Evolutionary conservation across 345 rosid species (phyloP).

Genomic region (Eucalyptus sp.): DNA sequence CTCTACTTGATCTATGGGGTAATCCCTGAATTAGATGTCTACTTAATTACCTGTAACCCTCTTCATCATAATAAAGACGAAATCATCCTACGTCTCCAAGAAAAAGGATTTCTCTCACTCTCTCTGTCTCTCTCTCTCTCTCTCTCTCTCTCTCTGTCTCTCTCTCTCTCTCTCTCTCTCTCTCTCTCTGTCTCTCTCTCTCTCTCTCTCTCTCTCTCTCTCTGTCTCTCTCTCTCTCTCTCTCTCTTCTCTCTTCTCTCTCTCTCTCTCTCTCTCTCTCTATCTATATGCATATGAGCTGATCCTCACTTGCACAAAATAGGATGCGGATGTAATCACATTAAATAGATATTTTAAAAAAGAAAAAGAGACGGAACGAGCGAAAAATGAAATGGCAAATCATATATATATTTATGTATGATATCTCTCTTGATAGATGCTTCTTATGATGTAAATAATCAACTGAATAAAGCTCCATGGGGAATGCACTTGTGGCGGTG

Average conservation of each 20-base stretch:
- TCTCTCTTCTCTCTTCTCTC: too few species aligned
- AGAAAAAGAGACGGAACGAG: not conserved
- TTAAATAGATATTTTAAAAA: not conserved
- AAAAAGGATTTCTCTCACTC: too few species aligned
- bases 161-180: too few species aligned
- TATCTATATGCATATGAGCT: not conserved
- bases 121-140: too few species aligned
- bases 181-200: too few species aligned
- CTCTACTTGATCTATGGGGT: not conserved
- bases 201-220: too few species aligned
- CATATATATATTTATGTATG: rapidly evolving
- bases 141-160: too few species aligned
- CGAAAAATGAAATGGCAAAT: not conserved
- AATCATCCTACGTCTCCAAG: not conserved
- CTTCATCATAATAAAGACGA: not conserved
- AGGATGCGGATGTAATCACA: not conserved
- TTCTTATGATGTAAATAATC: not conserved
- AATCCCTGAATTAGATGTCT: not conserved
- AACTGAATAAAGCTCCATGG: not conserved
- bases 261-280: too few species aligned
- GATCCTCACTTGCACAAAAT: not conserved
- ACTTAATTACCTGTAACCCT: not conserved
- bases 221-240: too few species aligned
- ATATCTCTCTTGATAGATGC: not conserved
- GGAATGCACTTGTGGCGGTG: not conserved